These are phyloP conservation scores for Podospora pseudocomata DNA, from an alignment of 495 filamentous ascomycete species.

Conservation along the genomic window DNA sequence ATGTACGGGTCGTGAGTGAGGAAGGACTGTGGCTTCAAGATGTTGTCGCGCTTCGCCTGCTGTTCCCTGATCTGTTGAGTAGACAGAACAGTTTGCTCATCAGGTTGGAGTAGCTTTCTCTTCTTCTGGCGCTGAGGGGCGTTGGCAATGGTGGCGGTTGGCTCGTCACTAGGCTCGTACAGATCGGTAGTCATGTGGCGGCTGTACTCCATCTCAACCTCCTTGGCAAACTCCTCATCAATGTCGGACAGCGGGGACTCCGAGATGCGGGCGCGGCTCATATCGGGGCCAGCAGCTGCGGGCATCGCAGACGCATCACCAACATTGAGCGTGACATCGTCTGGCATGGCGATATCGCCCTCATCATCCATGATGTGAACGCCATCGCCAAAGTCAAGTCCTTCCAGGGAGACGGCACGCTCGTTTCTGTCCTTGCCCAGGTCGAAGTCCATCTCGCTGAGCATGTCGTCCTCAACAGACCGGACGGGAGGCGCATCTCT, in stretches of 20 bases:
- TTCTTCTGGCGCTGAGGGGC: constrained; percentile 70
- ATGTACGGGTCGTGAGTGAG: constrained; percentile 81
- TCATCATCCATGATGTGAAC: constrained; percentile 55
- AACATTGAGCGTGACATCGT: constrained; percentile 53
- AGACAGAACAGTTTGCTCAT: constrained; percentile 59
- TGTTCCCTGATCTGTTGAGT: constrained; percentile 65
- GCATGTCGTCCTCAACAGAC: constrained; percentile 66
- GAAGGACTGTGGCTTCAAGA: constrained; percentile 73
- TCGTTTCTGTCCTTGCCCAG: constrained; percentile 45
- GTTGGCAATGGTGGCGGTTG: constrained; percentile 38
- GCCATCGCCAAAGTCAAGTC: constrained; percentile 49
- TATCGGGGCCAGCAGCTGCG: constrained; percentile 37
- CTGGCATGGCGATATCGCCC: constrained; percentile 59
- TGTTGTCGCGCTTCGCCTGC: constrained; percentile 73
- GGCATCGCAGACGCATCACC: constrained; percentile 49
- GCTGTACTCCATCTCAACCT: constrained; percentile 51
- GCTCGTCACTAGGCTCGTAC: constrained; percentile 56
- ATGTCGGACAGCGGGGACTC: constrained; percentile 69
- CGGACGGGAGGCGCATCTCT: constrained; percentile 69
- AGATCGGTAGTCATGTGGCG: constrained; percentile 50
- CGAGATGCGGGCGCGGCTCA: constrained; percentile 56
- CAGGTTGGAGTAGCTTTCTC: constrained; percentile 67
- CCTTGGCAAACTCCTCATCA: constrained; percentile 52
- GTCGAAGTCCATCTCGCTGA: constrained; percentile 59
- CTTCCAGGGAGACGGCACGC: constrained; percentile 41